A percentile compares a stretch with the other conserved stretches of the same genome.
Conservation (phyloP, 805 yeast genomes). For the Wickerhamiella spandovensis region DNA sequence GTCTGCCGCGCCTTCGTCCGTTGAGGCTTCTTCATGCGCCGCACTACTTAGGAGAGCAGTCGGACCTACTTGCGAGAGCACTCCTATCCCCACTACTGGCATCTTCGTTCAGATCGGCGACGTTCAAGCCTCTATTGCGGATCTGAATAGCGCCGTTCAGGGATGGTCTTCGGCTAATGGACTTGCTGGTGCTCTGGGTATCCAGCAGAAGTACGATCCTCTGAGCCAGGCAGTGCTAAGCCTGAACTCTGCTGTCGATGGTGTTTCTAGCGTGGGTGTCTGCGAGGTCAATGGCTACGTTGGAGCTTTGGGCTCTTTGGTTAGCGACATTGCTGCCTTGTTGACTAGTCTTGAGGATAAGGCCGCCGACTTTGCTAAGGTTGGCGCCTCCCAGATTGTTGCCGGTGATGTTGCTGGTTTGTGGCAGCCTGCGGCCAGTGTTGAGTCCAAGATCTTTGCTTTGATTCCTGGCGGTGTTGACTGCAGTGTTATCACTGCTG, state of each 20-base stretch:
- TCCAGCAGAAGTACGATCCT: conserved; percentile 8
- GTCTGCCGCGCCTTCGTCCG: neutral
- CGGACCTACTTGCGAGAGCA: neutral
- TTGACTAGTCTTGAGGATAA: conserved; percentile 13
- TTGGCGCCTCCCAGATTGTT: conserved; percentile 16
- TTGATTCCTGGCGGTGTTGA: conserved; percentile 7
- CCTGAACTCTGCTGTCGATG: neutral
- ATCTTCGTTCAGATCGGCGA: neutral
- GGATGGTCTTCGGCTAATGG: conserved; percentile 7
- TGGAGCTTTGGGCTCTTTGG: conserved; percentile 6
- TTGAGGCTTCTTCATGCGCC: conserved; percentile 1
- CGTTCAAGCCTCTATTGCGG: neutral
- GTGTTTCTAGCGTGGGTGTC: conserved; percentile 1
- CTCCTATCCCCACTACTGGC: neutral
- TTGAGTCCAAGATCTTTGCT: conserved; percentile 7
- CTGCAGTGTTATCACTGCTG: neutral
- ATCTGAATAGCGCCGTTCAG: conserved; percentile 1
- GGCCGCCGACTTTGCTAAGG: conserved; percentile 13
- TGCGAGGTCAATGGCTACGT: neutral
- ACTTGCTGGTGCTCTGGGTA: conserved; percentile 9
- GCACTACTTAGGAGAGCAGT: neutral
- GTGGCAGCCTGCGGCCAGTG: conserved; percentile 11
- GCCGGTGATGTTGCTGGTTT: conserved; percentile 13
- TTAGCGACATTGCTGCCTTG: conserved; percentile 7
- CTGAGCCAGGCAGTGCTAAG: neutral